Base-by-base conservation (phyloP, 106 monocot genomes). In the Platanthera zijinensis region DNA sequence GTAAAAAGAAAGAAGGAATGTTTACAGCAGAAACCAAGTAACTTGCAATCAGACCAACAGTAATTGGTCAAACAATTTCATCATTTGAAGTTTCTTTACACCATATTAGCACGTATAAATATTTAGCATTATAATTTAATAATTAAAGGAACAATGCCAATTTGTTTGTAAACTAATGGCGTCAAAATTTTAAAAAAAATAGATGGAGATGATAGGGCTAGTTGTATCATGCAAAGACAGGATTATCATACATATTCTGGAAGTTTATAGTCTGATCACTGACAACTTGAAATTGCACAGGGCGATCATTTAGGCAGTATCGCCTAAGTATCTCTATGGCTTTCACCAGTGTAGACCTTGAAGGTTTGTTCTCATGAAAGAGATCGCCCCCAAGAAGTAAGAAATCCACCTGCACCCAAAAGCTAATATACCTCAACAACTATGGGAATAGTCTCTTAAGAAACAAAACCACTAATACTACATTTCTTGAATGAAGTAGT, bases 361-460 rank as follows among this genome's bases (percentile, higher is more conserved):
- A 94, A 74, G 96, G 96, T 80, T 97, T 97, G 80, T 97, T 97
- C 76, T 97, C 96, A 81, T 97, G 96, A 73, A 97, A 97, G 1
- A 97, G 86, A 82, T 97, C 96, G 69, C 96, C 96, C 30, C 96
- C 96, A 72, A 97, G 90, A 77, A 97, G 94, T 32, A 97, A 62
- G 52, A 97, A 89, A 85, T 97, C 97, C 28, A 94, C 97, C 97
- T 97, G 87, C 59, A 84, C 11, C 52, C 7, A 80, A 80, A 82
- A 45, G 50, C 49, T 22, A 53, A 5, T 49, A 30, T n/a, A 30
- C 32, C 28, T 39, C 39, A 39, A 39, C 3, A 39, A 39, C 39
- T 39, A 32, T 7, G 12, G 11, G 30, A 66, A 30, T 61, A 61
- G 21, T 66, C 32, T 32, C 13, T 63, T 21, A 25, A 63, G 62